These are phyloP conservation scores for Cronartium ribicola DNA, from an alignment of 1,284 basidiomycete genomes.

Conservation along the genomic window DNA sequence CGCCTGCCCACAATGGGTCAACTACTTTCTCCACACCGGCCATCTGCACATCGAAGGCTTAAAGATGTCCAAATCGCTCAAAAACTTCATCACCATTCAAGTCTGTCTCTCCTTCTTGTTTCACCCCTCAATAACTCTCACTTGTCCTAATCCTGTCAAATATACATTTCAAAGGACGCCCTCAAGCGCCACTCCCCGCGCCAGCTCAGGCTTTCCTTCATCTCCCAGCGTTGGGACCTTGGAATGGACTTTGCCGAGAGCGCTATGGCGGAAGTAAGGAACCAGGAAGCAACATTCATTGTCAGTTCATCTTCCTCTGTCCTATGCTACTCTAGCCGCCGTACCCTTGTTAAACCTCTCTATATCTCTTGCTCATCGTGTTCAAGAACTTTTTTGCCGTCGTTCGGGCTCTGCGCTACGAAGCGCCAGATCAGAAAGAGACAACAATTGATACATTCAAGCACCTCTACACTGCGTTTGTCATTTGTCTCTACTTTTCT, in stretches of 20 bases:
- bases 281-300: conserved; percentile 79
- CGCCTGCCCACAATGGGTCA: conserved; percentile 89
- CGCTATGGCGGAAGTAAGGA: conserved; percentile 76
- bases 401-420: conserved; percentile 66
- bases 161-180: conserved; percentile 65
- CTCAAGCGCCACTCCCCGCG: conserved; percentile 76
- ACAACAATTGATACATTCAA: not conserved
- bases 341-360: not conserved
- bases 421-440: conserved; percentile 3
- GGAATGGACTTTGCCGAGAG: conserved; percentile 93
- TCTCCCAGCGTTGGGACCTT: conserved; percentile 85
- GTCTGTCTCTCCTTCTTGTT: conserved; percentile 56
- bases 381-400: conserved; percentile 86
- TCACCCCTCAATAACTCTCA: conserved; percentile 1
- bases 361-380: not conserved
- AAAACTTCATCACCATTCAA: conserved; percentile 98
- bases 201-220: conserved; percentile 89
- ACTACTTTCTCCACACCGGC: conserved; percentile 97
- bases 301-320: conserved; percentile 56
- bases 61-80: conserved; percentile 99
- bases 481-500: too few relatives aligned
- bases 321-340: not conserved
- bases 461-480: too few relatives aligned
- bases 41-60: conserved; percentile 97
- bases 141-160: not conserved